A percentile compares a stretch with the other conserved stretches of the same genome.
These are phyloP conservation scores for Xylaria palmicola DNA, from an alignment of 495 filamentous ascomycete species.

Conservation along the genomic window DNA sequence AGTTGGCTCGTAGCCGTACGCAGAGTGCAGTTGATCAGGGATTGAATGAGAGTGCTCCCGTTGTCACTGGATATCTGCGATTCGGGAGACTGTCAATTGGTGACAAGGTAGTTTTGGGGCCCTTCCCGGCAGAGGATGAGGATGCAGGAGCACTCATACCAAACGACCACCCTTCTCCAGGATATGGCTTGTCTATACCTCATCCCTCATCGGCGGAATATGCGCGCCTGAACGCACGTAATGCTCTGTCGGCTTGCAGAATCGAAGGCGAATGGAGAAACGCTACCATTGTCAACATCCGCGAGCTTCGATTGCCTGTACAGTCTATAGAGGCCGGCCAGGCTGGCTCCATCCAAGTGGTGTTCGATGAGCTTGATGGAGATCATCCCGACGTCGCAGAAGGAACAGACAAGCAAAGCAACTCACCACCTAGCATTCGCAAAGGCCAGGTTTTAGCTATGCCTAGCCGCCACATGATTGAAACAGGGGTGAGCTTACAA, in stretches of 20 bases:
- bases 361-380: constrained; percentile 44
- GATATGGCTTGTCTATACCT: constrained; percentile 40
- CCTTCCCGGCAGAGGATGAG: constrained; percentile 58
- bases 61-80: constrained; percentile 80
- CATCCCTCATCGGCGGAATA: constrained; percentile 45
- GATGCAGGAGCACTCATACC: constrained; percentile 34
- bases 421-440: constrained; percentile 54
- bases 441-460: constrained; percentile 82
- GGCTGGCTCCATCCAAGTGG: constrained; percentile 85
- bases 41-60: constrained; percentile 45
- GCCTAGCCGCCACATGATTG: constrained; percentile 50
- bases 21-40: constrained; percentile 49
- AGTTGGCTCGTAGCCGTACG: constrained; percentile 51
- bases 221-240: constrained; percentile 38
- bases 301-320: constrained; percentile 83
- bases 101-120: constrained; percentile 76
- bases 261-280: constrained; percentile 68
- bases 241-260: constrained; percentile 42
- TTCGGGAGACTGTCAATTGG: constrained; percentile 77
- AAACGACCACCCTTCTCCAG: constrained; percentile 38
- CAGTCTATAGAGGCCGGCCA: constrained; percentile 74
- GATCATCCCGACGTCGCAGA: constrained; percentile 20
- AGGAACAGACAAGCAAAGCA: constrained; percentile 24
- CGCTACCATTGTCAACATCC: constrained; percentile 78
- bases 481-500: constrained; percentile 48